Evolutionary conservation across 768 basidiomycete genomes (phyloP).

Genomic region (Phylloporus sp.): DNA sequence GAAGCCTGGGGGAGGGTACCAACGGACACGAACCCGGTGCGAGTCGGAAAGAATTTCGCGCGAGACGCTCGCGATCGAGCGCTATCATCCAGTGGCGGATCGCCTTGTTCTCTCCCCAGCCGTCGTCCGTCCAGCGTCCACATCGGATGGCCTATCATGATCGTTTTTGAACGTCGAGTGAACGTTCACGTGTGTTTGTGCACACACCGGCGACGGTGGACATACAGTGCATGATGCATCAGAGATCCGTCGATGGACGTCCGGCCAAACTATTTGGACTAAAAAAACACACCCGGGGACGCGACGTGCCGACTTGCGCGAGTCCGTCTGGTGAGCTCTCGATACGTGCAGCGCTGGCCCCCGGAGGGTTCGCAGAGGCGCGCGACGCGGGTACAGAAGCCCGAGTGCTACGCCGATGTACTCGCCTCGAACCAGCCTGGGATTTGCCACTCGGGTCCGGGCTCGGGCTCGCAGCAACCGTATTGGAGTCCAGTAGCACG

Average conservation of each 20-base stretch:
- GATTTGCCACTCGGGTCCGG: constrained; percentile 2
- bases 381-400: background rate
- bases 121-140: no score
- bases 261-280: no score
- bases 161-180: no score
- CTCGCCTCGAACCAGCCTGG: background rate
- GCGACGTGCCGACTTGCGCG: background rate
- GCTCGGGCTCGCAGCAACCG: constrained; percentile 1
- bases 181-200: no score
- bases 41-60: background rate
- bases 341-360: background rate
- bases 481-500: background rate
- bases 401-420: background rate
- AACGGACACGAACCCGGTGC: background rate
- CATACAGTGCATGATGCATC: no score
- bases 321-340: background rate
- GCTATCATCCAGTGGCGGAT: background rate
- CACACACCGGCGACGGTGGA: no score
- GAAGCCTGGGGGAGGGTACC: no score
- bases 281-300: background rate
- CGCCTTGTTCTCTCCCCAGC: background rate
- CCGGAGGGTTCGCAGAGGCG: no score
- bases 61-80: background rate
- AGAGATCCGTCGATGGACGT: no score
- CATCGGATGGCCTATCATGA: no score